Percentiles rank a stretch among this genome's conserved stretches.
phyloP scores from a whole-genome alignment of 2,329 filamentous ascomycete species.

The Ascochyta clinopodiicola region DNA sequence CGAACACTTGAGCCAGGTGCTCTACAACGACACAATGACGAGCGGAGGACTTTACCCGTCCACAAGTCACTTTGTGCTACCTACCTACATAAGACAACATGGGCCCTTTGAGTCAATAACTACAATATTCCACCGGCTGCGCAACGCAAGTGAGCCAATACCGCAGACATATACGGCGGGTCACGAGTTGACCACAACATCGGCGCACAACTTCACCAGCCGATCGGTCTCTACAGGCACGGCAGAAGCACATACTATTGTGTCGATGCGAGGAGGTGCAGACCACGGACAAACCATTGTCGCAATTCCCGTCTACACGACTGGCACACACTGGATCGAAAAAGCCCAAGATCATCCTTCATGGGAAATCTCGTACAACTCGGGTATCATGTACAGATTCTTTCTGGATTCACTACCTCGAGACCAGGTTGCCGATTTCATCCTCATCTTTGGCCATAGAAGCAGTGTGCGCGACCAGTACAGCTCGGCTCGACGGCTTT shows the following conservation, averaged over 20 bases:
- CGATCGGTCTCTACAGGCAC: constrained; percentile 1
- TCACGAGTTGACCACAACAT: not conserved
- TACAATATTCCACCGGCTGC: constrained; percentile 11
- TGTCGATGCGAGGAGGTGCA: constrained; percentile 23
- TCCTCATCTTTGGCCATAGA: not conserved
- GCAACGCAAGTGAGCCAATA: constrained; percentile 17
- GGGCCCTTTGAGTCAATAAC: constrained; percentile 15
- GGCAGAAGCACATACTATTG: not conserved
- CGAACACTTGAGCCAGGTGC: constrained; percentile 34
- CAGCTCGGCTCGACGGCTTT: not conserved
- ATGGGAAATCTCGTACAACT: not conserved
- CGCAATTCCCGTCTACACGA: not conserved
- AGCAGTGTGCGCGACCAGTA: not conserved
- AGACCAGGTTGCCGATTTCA: not conserved
- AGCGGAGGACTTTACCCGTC: not conserved
- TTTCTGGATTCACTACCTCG: not conserved
- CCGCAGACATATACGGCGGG: not conserved
- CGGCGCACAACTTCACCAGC: not conserved
- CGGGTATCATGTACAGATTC: not conserved
- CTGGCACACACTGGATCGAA: not conserved
- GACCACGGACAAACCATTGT: not conserved
- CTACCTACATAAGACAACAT: constrained; percentile 8
- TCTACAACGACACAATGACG: constrained; percentile 25
- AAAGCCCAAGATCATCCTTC: not conserved
- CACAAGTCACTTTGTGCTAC: constrained; percentile 4